Conservation (phyloP, 2,329 filamentous ascomycete genomes). For the Sclerotinia borealis region DNA sequence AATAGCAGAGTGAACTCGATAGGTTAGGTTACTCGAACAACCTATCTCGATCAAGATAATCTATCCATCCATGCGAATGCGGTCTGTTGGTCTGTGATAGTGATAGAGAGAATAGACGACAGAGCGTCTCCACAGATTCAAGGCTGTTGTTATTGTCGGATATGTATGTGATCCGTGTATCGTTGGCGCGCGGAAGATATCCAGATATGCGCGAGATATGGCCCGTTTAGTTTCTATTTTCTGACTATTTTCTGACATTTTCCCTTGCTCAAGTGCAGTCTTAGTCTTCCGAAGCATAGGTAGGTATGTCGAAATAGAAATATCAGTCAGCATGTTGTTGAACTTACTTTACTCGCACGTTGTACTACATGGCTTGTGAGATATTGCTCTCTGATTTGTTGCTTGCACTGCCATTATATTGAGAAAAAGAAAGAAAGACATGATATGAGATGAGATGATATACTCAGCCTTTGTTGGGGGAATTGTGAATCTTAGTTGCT, state of each 20-base stretch:
- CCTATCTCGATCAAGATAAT: neutral
- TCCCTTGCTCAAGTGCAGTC: neutral
- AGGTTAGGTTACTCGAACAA: neutral
- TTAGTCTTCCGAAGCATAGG: neutral
- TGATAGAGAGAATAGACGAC: neutral
- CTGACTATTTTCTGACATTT: neutral
- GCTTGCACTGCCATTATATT: slow-evolving; percentile 1
- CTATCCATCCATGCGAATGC: neutral
- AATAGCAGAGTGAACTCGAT: neutral
- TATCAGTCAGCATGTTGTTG: neutral
- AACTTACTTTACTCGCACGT: no score
- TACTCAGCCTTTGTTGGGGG: slow-evolving; percentile 5
- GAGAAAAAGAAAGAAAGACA: neutral
- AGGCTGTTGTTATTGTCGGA: neutral
- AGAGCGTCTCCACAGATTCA: neutral
- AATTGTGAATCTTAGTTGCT: neutral
- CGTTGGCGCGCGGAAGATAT: slow-evolving; percentile 10
- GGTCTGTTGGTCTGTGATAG: neutral
- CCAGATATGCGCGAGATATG: slow-evolving; percentile 8
- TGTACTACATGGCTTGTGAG: neutral
- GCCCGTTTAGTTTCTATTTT: slow-evolving; percentile 8
- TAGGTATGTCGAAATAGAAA: neutral
- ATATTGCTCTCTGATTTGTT: neutral
- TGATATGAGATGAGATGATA: no score
- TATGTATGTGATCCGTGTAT: neutral